Conservation (phyloP, 371 early-diverging fungal genomes). For the Dinochytrium kinnereticum region DNA sequence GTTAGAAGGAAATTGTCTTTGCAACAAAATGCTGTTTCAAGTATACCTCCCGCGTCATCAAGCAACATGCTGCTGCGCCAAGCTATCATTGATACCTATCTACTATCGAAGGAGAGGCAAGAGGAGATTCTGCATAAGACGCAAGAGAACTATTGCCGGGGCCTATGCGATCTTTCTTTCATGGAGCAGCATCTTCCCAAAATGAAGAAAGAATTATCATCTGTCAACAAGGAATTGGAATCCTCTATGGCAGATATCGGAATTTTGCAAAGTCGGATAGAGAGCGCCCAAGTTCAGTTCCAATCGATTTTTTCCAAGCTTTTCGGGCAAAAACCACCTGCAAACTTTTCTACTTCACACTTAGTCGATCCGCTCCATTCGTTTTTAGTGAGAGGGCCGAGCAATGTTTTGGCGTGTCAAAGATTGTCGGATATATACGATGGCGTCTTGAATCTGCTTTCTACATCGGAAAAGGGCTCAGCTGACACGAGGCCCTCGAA, state of each 20-base stretch:
- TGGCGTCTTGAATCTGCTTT: too few species aligned
- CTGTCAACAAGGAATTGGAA: too few species aligned
- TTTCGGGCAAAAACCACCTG: too few species aligned
- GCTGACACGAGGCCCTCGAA: too few species aligned
- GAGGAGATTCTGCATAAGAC: not conserved
- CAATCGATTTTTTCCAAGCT: not conserved
- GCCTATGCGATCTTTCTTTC: not conserved
- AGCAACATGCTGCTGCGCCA: too few species aligned
- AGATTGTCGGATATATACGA: too few species aligned
- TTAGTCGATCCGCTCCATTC: too few species aligned
- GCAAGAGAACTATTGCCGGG: constrained; percentile 7
- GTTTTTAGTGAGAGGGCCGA: too few species aligned
- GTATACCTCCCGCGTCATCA: not conserved
- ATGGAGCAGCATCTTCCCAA: not conserved
- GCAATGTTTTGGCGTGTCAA: too few species aligned
- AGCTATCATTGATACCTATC: not conserved
- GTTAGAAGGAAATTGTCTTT: constrained; percentile 18
- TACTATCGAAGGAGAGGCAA: constrained; percentile 7
- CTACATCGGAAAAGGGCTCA: too few species aligned
- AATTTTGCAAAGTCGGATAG: not conserved
- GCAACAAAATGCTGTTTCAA: not conserved
- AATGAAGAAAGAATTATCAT: not conserved
- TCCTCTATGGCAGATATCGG: not conserved
- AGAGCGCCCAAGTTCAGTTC: not conserved
- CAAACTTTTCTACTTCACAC: too few species aligned